Percentiles rank a stretch among this genome's conserved stretches.
Conservation (phyloP, 192 early-diverging fungal genomes). For the Coemansia sp. region DNA sequence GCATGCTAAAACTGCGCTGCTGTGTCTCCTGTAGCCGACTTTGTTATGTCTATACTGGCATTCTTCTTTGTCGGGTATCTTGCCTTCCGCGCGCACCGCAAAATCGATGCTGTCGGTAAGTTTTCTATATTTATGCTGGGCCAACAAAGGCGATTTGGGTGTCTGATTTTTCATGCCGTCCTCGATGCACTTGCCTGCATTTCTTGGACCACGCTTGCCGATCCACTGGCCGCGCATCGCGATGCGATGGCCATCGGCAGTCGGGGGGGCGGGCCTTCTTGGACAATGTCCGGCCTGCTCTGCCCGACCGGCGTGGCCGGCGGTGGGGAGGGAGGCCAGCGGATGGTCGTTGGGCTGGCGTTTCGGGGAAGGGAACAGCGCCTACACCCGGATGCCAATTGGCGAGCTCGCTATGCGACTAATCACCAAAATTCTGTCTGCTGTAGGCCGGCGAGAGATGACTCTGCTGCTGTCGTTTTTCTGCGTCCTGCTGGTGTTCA, state of each 20-base stretch:
- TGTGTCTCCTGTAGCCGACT: constrained; percentile 36
- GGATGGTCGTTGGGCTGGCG: too few relatives aligned
- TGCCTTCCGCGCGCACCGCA: constrained; percentile 45
- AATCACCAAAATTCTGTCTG: background rate
- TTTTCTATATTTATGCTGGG: constrained; percentile 4
- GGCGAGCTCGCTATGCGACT: too few relatives aligned
- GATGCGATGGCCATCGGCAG: too few relatives aligned
- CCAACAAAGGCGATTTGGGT: background rate
- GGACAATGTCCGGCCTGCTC: background rate
- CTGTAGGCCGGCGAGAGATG: constrained; percentile 54
- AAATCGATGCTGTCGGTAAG: constrained; percentile 53
- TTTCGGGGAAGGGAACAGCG: too few relatives aligned
- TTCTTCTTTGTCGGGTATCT: constrained; percentile 40
- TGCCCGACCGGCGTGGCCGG: background rate
- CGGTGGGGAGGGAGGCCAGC: too few relatives aligned
- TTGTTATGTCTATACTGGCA: constrained; percentile 47
- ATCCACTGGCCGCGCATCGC: background rate
- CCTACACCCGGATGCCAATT: too few relatives aligned
- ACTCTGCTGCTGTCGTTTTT: constrained; percentile 38
- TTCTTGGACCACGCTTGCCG: background rate
- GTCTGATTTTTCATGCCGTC: constrained; percentile 2
- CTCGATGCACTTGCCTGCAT: background rate
- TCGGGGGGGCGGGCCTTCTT: too few relatives aligned
- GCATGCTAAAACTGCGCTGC: background rate
- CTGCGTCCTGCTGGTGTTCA: constrained; percentile 36